phyloP scores from a whole-genome alignment of 345 rosid species.

The Erucastrum elatum region DNA sequence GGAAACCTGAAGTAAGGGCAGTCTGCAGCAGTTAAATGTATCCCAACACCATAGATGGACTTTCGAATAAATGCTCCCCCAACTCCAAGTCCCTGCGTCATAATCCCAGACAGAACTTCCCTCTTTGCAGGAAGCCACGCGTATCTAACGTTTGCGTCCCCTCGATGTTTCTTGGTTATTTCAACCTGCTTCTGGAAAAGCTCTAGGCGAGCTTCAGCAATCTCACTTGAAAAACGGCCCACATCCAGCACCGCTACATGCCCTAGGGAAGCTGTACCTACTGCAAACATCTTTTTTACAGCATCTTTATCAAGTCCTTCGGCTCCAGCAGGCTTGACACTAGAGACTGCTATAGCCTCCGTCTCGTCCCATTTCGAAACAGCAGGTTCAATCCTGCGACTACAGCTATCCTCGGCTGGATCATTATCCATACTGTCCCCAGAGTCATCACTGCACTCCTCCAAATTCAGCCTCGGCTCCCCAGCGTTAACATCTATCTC shows the following conservation, averaged over 20 bases:
- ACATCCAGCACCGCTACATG: conserved; percentile 52
- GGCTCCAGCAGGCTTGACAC: conserved; percentile 27
- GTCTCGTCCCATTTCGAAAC: conserved; percentile 48
- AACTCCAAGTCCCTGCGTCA: conserved; percentile 66
- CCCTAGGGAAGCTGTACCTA: conserved; percentile 49
- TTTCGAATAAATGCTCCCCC: conserved; percentile 55
- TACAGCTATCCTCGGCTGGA: conserved; percentile 52
- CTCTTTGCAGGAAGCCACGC: conserved; percentile 91
- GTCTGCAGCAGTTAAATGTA: conserved; percentile 66
- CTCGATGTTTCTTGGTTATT: conserved; percentile 63
- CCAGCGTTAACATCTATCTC: conserved; percentile 72
- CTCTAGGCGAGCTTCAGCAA: conserved; percentile 53
- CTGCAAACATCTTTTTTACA: conserved; percentile 53
- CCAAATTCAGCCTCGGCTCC: conserved; percentile 49
- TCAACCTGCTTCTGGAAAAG: conserved; percentile 81
- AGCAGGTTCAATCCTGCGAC: conserved; percentile 35
- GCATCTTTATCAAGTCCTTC: conserved; percentile 46
- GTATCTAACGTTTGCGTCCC: conserved; percentile 70
- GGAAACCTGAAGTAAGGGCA: conserved; percentile 63
- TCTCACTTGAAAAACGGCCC: conserved; percentile 47
- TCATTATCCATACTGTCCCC: conserved; percentile 43
- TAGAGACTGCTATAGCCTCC: conserved; percentile 28
- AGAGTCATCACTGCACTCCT: conserved; percentile 82
- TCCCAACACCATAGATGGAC: conserved; percentile 68
- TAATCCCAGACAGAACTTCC: conserved; percentile 45